Percentiles rank a stretch among this genome's conserved stretches.
Evolutionary conservation across 2,329 filamentous ascomycete genomes (phyloP).

Genomic region (Pseudogymnoascus sp.): DNA sequence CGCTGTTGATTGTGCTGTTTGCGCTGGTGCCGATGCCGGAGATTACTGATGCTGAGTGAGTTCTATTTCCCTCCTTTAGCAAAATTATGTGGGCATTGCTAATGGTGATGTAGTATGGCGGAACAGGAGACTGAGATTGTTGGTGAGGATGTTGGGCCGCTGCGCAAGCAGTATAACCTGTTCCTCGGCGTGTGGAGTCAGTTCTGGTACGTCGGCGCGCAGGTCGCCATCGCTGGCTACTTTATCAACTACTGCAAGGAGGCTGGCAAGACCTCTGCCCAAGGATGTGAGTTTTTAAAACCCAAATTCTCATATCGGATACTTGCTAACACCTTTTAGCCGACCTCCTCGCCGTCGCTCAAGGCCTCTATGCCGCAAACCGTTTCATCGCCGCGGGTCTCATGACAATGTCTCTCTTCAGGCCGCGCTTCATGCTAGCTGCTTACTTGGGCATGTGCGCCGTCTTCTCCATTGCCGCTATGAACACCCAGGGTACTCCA

Average conservation of each 20-base stretch:
- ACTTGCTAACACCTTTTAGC: slow-evolving; percentile 35
- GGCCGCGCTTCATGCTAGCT: slow-evolving; percentile 60
- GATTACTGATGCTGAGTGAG: slow-evolving; percentile 57
- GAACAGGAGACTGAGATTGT: not conserved
- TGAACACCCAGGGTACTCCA: slow-evolving; percentile 39
- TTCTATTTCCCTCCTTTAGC: slow-evolving; percentile 35
- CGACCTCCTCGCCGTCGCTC: slow-evolving; percentile 64
- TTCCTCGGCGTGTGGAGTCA: slow-evolving; percentile 70
- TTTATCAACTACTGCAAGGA: slow-evolving; percentile 57
- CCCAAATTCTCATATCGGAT: slow-evolving; percentile 25
- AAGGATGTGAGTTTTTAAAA: not conserved
- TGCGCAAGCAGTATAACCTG: slow-evolving; percentile 64
- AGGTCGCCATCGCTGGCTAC: slow-evolving; percentile 56
- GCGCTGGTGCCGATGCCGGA: slow-evolving; percentile 44
- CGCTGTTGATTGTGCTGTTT: slow-evolving; percentile 48
- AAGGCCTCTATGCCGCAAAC: slow-evolving; percentile 65
- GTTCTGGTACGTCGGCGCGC: slow-evolving; percentile 69
- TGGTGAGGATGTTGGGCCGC: slow-evolving; percentile 43
- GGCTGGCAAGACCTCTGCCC: slow-evolving; percentile 23
- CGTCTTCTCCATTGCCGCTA: slow-evolving; percentile 44
- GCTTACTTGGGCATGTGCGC: slow-evolving; percentile 42
- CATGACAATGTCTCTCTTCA: slow-evolving; percentile 53
- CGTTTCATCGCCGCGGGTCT: slow-evolving; percentile 60
- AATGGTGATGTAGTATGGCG: slow-evolving; percentile 40
- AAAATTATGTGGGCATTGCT: slow-evolving; percentile 43